Evolutionary conservation across 2,329 filamentous ascomycete species (phyloP).

Genomic region (Neonectria sp.): DNA sequence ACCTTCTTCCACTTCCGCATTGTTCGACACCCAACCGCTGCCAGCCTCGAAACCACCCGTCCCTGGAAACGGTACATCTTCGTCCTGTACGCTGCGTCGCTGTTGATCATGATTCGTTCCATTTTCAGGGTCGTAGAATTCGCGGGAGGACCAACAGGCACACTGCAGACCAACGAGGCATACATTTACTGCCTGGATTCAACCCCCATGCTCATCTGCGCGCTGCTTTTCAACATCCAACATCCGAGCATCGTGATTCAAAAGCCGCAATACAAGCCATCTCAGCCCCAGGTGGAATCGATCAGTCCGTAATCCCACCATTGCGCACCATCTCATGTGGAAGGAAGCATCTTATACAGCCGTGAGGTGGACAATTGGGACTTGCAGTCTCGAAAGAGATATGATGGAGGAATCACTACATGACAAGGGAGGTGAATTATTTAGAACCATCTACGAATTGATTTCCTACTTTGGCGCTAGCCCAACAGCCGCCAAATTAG

Average conservation of each 20-base stretch:
- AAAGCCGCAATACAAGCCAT: not conserved
- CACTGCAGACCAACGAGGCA: conserved; percentile 8
- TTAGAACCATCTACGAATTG: too few relatives aligned
- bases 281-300: not conserved
- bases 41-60: not conserved
- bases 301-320: not conserved
- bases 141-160: not conserved
- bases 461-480: too few relatives aligned
- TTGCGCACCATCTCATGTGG: too few relatives aligned
- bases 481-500: too few relatives aligned
- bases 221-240: conserved; percentile 16
- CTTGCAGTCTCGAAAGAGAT: too few relatives aligned
- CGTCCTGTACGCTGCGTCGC: conserved; percentile 54
- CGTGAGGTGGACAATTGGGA: too few relatives aligned
- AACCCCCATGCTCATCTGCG: conserved; percentile 16
- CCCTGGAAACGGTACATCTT: conserved; percentile 52
- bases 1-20: conserved; percentile 58
- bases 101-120: conserved; percentile 54
- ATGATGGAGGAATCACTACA: too few relatives aligned
- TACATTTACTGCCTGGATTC: conserved; percentile 19
- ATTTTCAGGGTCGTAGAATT: conserved; percentile 16
- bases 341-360: too few relatives aligned
- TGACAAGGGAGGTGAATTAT: too few relatives aligned
- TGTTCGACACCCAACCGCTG: conserved; percentile 28
- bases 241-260: conserved; percentile 16